Conservation (phyloP, 1,139 yeast species). For the Geotrichum candidum region DNA sequence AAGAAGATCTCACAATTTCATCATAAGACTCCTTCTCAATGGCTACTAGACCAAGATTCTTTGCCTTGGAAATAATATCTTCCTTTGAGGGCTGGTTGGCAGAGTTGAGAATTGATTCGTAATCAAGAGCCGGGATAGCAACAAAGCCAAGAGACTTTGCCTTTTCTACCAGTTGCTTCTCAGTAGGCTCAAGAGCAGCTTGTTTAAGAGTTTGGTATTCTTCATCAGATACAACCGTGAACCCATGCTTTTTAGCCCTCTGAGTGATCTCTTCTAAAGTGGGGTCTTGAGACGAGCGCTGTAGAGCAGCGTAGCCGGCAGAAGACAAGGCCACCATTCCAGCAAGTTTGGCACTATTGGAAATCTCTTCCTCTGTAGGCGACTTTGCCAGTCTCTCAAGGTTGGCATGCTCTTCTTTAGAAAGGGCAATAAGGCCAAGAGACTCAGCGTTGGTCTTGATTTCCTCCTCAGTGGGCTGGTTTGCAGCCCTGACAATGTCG, state of each 20-base stretch:
- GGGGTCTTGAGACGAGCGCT: slow-evolving; percentile 18
- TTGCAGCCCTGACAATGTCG: slow-evolving; percentile 6
- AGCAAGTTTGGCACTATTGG: slow-evolving; percentile 33
- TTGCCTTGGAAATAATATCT: slow-evolving; percentile 36
- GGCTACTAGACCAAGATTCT: slow-evolving; percentile 24
- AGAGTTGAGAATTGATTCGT: slow-evolving; percentile 15
- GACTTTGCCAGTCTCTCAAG: slow-evolving; percentile 7
- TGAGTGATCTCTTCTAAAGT: slow-evolving; percentile 18
- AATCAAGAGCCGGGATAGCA: slow-evolving; percentile 13
- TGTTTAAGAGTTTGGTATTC: slow-evolving; percentile 15
- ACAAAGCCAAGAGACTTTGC: slow-evolving; percentile 25
- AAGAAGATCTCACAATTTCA: slow-evolving; percentile 36
- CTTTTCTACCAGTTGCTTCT: slow-evolving; percentile 13
- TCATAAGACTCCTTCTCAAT: slow-evolving; percentile 29
- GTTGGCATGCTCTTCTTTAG: slow-evolving; percentile 17
- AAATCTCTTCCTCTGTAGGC: slow-evolving; percentile 25
- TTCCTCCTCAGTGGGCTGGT: slow-evolving; percentile 17
- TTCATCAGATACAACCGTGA: slow-evolving; percentile 22
- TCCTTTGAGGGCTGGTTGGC: slow-evolving; percentile 37
- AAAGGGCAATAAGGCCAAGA: slow-evolving; percentile 23
- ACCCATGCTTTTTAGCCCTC: slow-evolving; percentile 23
- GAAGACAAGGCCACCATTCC: slow-evolving; percentile 29
- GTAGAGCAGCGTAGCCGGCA: slow-evolving; percentile 20
- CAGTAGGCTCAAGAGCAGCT: slow-evolving; percentile 23
- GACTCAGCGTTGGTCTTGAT: slow-evolving; percentile 36